These are phyloP conservation scores for Hemisphaericaspora subhashii DNA, from an alignment of 1,139 yeast species.

Conservation along the genomic window DNA sequence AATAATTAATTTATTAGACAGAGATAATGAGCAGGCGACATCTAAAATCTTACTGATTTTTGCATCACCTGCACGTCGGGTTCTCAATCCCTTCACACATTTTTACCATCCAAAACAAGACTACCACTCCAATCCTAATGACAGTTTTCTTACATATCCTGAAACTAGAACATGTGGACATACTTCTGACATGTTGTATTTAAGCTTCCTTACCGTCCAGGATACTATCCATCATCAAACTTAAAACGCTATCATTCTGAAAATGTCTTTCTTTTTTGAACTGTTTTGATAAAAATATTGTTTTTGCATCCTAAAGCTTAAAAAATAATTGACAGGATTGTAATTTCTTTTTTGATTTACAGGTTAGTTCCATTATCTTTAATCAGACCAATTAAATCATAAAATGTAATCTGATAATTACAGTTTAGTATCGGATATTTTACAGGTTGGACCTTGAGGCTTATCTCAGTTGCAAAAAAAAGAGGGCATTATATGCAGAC, in stretches of 20 bases:
- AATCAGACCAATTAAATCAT: slow-evolving; percentile 6
- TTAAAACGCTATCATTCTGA: no score
- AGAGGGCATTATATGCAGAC: slow-evolving; percentile 1
- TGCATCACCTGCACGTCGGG: no score
- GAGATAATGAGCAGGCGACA: slow-evolving; percentile 1
- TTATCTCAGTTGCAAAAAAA: background rate
- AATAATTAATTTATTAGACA: background rate
- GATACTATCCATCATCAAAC: no score
- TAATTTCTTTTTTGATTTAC: slow-evolving; percentile 7
- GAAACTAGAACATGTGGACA: no score
- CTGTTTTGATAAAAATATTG: background rate
- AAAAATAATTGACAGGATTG: slow-evolving; percentile 3
- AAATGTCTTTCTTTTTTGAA: no score
- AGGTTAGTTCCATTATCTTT: background rate
- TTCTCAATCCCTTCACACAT: no score
- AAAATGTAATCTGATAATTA: slow-evolving; percentile 4
- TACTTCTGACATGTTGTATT: no score
- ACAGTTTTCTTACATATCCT: no score
- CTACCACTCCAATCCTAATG: no score
- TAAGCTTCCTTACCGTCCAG: no score
- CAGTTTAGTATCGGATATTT: background rate
- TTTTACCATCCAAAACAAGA: no score
- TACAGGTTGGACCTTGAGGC: background rate
- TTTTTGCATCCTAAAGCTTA: background rate
- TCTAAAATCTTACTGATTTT: no score